Evolutionary conservation across 1,139 yeast species (phyloP), one percentile per base, ranked within the genome.

Genomic region (Kodamaea alishanica): DNA sequence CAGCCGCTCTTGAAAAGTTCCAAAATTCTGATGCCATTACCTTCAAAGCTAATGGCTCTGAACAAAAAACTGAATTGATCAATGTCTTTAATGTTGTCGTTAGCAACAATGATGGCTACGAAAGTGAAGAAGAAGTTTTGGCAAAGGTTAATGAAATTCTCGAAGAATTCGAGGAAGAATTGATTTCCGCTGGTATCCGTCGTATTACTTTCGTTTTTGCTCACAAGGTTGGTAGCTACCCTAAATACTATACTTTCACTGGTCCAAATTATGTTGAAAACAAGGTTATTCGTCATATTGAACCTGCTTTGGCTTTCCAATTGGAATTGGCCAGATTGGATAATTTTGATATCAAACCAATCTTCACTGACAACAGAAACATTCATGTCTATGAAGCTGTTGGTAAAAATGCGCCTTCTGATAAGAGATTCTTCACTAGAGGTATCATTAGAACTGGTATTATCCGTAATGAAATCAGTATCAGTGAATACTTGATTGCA

Each of bases 281-380:
- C 68, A 80, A 84, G 67, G 90, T 90, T 28, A 87, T 92, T 61
- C 90, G 98, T 71, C 97, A 92, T 60, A 88, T 92, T 56, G 98
- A 92, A 66, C 98, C 98, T 26, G 97, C 98, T 33, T 75, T 92
- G 56, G 98, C 98, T 41, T 92, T 83, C 84, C 98, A 92, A 71
- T 77, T 92, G 55, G 98, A 92, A 68, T 76, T 92, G 51, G 95
- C 89, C 56, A 82, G 97, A 70, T 76, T 92, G 66, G 87, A 95
- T 35, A 94, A 92, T 71, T 92, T 92, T 68, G 82, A 87, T 66
- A 88, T 92, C 65, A 88, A 84, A 61, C 97, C 97, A 35, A 87
- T 92, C 42, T 87, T 88, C 71, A 88, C 97, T 44, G 97, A 90
- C 63, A 92, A 94, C 75, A 84, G 97, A 72, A 90, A 92, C 68